A percentile compares a stretch with the other conserved stretches of the same genome.
phyloP scores from a whole-genome alignment of 108 stramenopile genomes.

The Pseudonitzschia multiseries region DNA sequence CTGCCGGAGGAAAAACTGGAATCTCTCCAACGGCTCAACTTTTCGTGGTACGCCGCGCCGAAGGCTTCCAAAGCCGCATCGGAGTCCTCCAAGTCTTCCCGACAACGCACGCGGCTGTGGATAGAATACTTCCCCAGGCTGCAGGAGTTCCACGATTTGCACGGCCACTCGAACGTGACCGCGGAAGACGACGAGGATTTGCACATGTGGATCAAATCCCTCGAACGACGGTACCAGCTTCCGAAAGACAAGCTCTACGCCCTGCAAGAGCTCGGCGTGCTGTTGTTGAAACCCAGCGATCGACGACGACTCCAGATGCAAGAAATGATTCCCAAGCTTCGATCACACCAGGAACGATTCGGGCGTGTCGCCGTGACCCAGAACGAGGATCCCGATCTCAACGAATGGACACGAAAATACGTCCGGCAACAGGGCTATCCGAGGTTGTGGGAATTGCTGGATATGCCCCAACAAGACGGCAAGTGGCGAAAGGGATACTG shows the following conservation, averaged over 20 bases:
- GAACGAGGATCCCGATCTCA: slow-evolving; percentile 12
- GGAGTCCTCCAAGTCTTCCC: not conserved
- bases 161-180: slow-evolving; percentile 12
- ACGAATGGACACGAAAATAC: slow-evolving; percentile 4
- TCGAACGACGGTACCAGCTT: not conserved
- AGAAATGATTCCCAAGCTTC: slow-evolving; percentile 13
- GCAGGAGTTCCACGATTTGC: slow-evolving; percentile 3
- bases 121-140: slow-evolving; percentile 2
- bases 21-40: slow-evolving; percentile 26
- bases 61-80: not conserved
- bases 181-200: slow-evolving; percentile 8
- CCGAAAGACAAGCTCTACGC: slow-evolving; percentile 21
- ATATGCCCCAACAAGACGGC: slow-evolving; percentile 31
- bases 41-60: slow-evolving; percentile 14
- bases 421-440: slow-evolving; percentile 13
- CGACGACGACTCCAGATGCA: not conserved
- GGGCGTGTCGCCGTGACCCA: slow-evolving; percentile 9
- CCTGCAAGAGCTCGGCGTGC: slow-evolving; percentile 27
- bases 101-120: slow-evolving; percentile 3
- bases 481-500: slow-evolving; percentile 35
- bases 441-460: slow-evolving; percentile 18
- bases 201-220: slow-evolving; percentile 3
- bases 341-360: not conserved
- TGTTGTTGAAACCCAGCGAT: slow-evolving; percentile 7
- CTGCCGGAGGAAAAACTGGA: slow-evolving; percentile 35